These are phyloP conservation scores for Camelina laxa DNA, from an alignment of 345 rosid genomes.

Conservation along the genomic window DNA sequence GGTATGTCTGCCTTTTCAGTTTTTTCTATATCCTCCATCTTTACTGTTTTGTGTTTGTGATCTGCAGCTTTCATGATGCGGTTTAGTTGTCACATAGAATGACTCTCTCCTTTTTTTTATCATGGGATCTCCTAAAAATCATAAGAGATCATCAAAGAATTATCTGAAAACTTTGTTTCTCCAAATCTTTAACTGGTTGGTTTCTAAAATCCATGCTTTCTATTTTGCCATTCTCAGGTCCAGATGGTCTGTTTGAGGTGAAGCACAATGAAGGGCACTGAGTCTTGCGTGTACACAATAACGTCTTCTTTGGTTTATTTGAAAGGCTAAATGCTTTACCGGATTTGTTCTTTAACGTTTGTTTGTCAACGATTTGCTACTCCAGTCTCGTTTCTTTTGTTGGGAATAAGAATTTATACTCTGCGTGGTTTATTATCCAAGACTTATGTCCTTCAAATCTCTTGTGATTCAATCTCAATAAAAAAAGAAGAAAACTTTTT, in stretches of 20 bases:
- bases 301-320: constrained; percentile 19
- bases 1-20: constrained; percentile 54
- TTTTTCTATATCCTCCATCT: neutral
- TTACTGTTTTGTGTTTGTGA: neutral
- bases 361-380: neutral
- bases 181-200: no score
- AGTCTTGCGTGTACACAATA: constrained; percentile 7
- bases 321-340: constrained; percentile 19
- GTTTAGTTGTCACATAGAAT: neutral
- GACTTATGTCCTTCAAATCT: constrained; percentile 8
- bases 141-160: neutral
- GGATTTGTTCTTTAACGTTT: constrained; percentile 8
- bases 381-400: constrained; percentile 6
- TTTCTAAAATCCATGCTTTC: neutral
- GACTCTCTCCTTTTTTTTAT: neutral
- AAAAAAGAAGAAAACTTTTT: neutral
- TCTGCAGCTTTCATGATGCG: neutral
- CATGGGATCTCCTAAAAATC: neutral
- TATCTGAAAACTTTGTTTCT: neutral
- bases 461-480: constrained; percentile 20
- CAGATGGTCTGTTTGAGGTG: constrained; percentile 79
- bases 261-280: constrained; percentile 62
- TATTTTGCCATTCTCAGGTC: constrained; percentile 59
- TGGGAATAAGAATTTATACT: constrained; percentile 30
- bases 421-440: constrained; percentile 20